These are phyloP conservation scores for Thielaviopsis musarum DNA, from an alignment of 2,329 filamentous ascomycete species.

Conservation along the genomic window DNA sequence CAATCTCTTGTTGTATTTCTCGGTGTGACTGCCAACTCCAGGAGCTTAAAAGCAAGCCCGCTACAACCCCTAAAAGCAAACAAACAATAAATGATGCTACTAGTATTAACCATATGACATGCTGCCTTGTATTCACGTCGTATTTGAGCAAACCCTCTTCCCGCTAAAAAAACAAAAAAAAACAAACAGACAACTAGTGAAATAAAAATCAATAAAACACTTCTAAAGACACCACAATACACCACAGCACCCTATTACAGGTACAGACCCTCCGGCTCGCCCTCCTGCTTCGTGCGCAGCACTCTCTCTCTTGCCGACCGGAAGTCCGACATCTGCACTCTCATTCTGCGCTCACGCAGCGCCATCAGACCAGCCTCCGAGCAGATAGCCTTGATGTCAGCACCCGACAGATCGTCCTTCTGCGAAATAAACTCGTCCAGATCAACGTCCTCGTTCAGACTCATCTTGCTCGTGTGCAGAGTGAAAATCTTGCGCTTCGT, in stretches of 20 bases:
- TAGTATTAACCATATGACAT: no score
- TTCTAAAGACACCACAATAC: neutral
- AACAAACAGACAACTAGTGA: neutral
- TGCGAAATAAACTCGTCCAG: conserved; percentile 96
- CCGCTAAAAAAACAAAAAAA: conserved; percentile 4
- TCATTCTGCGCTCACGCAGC: conserved; percentile 85
- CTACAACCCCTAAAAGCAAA: no score
- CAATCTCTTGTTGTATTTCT: no score
- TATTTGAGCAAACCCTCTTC: neutral
- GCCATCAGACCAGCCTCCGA: conserved; percentile 93
- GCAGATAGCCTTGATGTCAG: conserved; percentile 98
- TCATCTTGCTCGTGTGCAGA: conserved; percentile 98
- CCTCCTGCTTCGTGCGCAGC: conserved; percentile 95
- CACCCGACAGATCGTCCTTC: conserved; percentile 93
- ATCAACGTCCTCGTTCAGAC: conserved; percentile 86
- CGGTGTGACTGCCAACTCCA: no score
- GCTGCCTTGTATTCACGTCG: neutral
- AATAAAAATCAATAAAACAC: neutral
- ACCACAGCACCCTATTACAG: conserved; percentile 46
- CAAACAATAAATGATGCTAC: no score
- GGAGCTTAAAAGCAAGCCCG: no score
- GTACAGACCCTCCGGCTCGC: conserved; percentile 95
- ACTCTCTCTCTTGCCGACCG: conserved; percentile 81
- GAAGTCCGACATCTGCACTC: conserved; percentile 98
- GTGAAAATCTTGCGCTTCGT: conserved; percentile 97